Percentiles rank a stretch among this genome's conserved stretches.
Conservation (phyloP, 169 alveolate species). For the Plasmodium berghei region DNA sequence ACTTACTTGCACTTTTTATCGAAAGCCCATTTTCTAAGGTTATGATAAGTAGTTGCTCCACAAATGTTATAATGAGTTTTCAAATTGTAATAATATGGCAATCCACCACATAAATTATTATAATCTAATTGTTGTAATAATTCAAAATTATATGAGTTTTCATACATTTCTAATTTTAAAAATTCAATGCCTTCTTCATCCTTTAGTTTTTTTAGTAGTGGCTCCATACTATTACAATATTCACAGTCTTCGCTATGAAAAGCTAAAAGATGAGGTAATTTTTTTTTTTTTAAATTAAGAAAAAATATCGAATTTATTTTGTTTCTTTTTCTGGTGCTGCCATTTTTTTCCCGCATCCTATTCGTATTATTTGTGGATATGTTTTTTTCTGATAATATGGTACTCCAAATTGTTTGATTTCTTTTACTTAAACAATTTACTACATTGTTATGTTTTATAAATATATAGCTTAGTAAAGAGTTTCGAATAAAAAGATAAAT, state of each 20-base stretch:
- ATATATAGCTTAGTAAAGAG: not conserved
- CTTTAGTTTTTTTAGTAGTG: slow-evolving; percentile 30
- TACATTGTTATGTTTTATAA: not conserved
- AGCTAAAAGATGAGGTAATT: slow-evolving; percentile 82
- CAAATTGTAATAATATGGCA: slow-evolving; percentile 88
- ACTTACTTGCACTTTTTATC: slow-evolving; percentile 78
- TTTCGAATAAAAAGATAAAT: not conserved
- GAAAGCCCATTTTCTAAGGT: slow-evolving; percentile 84
- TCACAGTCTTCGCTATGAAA: slow-evolving; percentile 83
- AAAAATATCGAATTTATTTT: slow-evolving; percentile 16
- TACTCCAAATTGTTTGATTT: not conserved
- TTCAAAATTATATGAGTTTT: slow-evolving; percentile 72
- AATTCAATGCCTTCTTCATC: slow-evolving; percentile 50
- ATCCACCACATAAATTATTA: slow-evolving; percentile 86
- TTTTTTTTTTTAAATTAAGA: slow-evolving; percentile 68
- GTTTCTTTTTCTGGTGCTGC: not conserved
- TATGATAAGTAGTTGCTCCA: slow-evolving; percentile 87
- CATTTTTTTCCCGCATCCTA: not conserved
- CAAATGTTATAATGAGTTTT: slow-evolving; percentile 83
- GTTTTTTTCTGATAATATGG: not conserved
- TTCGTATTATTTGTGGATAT: not conserved
- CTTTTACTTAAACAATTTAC: not conserved
- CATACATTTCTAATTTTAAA: slow-evolving; percentile 44
- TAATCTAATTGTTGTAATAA: slow-evolving; percentile 81
- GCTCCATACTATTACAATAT: slow-evolving; percentile 79